phyloP scores from a whole-genome alignment of 352 stramenopile species.

The Globisporangium viniferum region DNA sequence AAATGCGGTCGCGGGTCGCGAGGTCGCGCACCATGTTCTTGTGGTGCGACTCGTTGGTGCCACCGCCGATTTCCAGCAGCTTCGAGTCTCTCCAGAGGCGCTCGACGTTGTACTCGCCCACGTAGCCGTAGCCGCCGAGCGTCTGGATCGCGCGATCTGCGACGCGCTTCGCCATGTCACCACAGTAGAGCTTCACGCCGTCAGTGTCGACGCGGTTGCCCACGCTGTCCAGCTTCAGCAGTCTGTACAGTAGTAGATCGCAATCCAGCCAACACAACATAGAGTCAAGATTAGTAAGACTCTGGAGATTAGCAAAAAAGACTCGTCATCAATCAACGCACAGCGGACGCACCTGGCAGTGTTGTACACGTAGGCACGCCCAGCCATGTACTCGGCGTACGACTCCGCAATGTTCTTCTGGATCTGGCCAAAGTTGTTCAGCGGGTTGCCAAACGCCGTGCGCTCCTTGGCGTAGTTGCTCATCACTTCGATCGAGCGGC shows the following conservation, averaged over 20 bases:
- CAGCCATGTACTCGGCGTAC: conserved; percentile 98
- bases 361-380: conserved; percentile 96
- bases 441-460: conserved; percentile 91
- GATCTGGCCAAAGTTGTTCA: conserved; percentile 92
- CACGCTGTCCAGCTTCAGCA: conserved; percentile 92
- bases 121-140: conserved; percentile 98
- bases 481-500: conserved; percentile 97
- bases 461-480: conserved; percentile 92
- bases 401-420: conserved; percentile 97
- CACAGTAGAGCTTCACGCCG: conserved; percentile 98
- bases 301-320: neutral
- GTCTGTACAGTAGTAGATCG: conserved; percentile 32
- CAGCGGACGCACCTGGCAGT: conserved; percentile 66
- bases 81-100: conserved; percentile 98
- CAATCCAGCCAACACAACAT: neutral
- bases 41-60: conserved; percentile 98
- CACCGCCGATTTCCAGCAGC: conserved; percentile 98
- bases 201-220: conserved; percentile 98
- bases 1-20: conserved; percentile 34
- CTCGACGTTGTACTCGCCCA: conserved; percentile 99
- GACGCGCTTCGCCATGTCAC: conserved; percentile 96
- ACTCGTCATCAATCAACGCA: neutral
- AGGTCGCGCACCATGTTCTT: conserved; percentile 97
- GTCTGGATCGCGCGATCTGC: conserved; percentile 97
- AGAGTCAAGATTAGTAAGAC: neutral